A percentile compares a stretch with the other conserved stretches of the same genome.
phyloP scores from a whole-genome alignment of 257 asterid genomes.

The Nyctanthes arbortristis region DNA sequence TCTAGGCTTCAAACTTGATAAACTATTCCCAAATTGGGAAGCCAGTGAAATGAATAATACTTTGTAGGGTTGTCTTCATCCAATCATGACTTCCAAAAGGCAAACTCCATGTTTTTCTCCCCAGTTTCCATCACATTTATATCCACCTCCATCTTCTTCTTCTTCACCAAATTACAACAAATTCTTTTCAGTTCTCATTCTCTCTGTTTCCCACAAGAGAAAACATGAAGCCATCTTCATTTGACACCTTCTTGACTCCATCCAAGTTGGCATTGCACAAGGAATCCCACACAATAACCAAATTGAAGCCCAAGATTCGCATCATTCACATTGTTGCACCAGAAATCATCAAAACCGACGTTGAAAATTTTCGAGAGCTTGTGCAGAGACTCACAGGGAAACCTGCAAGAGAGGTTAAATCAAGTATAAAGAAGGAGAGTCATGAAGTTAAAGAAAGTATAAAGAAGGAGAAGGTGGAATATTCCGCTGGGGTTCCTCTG shows the following conservation, averaged over 20 bases:
- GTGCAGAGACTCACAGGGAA: slow-evolving; percentile 85
- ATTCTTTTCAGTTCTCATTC: background rate
- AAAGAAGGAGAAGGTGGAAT: slow-evolving; percentile 18
- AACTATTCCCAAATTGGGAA: background rate
- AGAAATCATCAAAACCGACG: slow-evolving; percentile 67
- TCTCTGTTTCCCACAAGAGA: slow-evolving; percentile 11
- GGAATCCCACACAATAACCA: slow-evolving; percentile 47
- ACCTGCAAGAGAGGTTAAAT: slow-evolving; percentile 31
- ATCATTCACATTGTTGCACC: slow-evolving; percentile 78
- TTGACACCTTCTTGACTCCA: slow-evolving; percentile 27
- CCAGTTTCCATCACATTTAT: slow-evolving; percentile 19
- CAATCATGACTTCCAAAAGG: slow-evolving; percentile 55
- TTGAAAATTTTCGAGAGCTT: slow-evolving; percentile 58
- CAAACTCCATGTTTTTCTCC: slow-evolving; percentile 1
- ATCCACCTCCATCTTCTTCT: slow-evolving; percentile 17
- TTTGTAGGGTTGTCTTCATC: slow-evolving; percentile 29
- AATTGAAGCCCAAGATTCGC: slow-evolving; percentile 70
- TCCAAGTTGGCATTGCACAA: slow-evolving; percentile 39
- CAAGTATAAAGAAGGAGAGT: slow-evolving; percentile 7
- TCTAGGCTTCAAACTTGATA: slow-evolving; percentile 24
- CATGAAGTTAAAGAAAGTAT: background rate
- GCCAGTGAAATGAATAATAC: background rate
- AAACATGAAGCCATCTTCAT: slow-evolving; percentile 43
- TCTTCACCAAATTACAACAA: slow-evolving; percentile 13
- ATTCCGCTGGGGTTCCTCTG: no score